Evolutionary conservation across 2,329 filamentous ascomycete genomes (phyloP).

Genomic region (Beauveria asiatica): DNA sequence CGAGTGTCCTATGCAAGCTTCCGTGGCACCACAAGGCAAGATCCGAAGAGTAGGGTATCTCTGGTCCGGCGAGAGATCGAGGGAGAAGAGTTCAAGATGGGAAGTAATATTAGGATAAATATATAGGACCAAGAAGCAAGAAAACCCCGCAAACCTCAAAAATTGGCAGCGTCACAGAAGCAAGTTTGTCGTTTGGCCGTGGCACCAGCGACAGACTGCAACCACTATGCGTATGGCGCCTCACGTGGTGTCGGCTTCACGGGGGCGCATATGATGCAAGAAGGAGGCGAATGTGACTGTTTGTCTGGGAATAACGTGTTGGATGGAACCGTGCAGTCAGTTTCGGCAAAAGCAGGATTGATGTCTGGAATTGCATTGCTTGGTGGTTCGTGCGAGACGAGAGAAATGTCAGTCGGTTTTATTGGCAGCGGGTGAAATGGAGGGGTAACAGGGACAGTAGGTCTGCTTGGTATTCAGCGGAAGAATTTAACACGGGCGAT

Average conservation of each 20-base stretch:
- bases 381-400: neutral
- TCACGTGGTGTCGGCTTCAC: slow-evolving; percentile 3
- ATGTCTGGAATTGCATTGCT: slow-evolving; percentile 5
- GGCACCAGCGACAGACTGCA: neutral
- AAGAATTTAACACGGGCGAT: neutral
- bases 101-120: neutral
- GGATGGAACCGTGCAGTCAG: neutral
- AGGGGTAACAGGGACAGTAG: neutral
- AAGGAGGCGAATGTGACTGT: neutral
- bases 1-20: neutral
- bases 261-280: slow-evolving; percentile 3
- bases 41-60: neutral
- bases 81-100: neutral
- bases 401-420: slow-evolving; percentile 1
- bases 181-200: neutral
- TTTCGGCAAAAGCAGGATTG: neutral
- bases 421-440: neutral
- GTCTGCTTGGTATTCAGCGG: neutral
- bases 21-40: neutral
- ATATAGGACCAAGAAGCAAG: neutral
- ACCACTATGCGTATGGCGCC: slow-evolving; percentile 1
- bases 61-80: neutral
- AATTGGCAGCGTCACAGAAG: neutral
- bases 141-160: neutral
- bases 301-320: neutral